phyloP scores from a whole-genome alignment of 1,284 basidiomycete species.

The Trichosporon inkin region DNA sequence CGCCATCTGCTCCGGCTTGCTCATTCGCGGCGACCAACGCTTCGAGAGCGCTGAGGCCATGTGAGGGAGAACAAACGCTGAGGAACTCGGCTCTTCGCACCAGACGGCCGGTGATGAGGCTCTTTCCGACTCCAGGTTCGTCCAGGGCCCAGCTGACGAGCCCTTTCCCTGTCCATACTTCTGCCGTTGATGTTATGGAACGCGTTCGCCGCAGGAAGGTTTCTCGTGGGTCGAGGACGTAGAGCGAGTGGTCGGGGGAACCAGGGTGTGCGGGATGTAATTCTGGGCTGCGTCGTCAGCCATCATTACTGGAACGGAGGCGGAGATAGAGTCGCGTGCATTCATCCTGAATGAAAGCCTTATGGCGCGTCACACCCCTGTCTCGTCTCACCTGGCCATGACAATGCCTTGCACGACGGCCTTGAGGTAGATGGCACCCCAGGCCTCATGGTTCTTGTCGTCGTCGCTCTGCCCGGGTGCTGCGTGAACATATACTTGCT shows the following conservation, averaged over 20 bases:
- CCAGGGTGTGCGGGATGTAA: constrained; percentile 32
- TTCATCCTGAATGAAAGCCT: constrained; percentile 5
- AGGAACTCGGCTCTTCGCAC: constrained; percentile 18
- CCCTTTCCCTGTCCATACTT: constrained; percentile 48
- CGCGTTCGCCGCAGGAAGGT: constrained; percentile 40
- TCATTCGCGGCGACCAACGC: constrained; percentile 28
- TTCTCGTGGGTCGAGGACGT: constrained; percentile 47
- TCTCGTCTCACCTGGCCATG: constrained; percentile 37
- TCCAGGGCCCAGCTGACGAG: constrained; percentile 42
- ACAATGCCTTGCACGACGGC: constrained; percentile 44
- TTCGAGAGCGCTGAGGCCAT: constrained; percentile 32
- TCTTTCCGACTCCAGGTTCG: constrained; percentile 43
- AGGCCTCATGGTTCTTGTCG: constrained; percentile 34
- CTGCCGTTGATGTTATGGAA: constrained; percentile 15
- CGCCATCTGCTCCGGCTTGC: constrained; percentile 10
- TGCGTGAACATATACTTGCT: constrained; percentile 45
- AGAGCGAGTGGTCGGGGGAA: constrained; percentile 42
- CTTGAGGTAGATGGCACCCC: constrained; percentile 48
- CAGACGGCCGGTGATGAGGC: constrained; percentile 44
- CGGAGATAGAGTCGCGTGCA: constrained; percentile 1
- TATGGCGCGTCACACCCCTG: constrained; percentile 1
- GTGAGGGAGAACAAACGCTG: neutral
- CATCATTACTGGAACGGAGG: neutral
- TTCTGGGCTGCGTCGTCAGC: constrained; percentile 36
- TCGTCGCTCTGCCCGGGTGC: constrained; percentile 23